Evolutionary conservation across 768 basidiomycete genomes (phyloP).

Genomic region (Fomitopsis pulvina): DNA sequence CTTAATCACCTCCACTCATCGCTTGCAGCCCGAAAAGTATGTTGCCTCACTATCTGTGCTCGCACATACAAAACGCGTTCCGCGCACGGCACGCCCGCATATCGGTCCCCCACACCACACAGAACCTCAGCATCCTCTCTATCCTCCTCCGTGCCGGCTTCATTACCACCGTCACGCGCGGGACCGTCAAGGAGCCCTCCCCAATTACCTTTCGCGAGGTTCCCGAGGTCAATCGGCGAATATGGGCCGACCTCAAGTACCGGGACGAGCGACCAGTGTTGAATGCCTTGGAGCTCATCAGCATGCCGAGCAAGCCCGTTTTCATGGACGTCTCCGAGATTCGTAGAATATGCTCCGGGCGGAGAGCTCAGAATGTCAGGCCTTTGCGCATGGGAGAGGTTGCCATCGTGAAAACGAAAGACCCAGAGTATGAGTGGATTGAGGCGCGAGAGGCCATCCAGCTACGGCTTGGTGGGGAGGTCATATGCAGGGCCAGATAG

Average conservation of each 20-base stretch:
- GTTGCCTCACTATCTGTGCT: slow-evolving; percentile 80
- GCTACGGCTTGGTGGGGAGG: slow-evolving; percentile 74
- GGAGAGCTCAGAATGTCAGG: slow-evolving; percentile 71
- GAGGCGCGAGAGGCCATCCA: slow-evolving; percentile 90
- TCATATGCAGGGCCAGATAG: slow-evolving; percentile 73
- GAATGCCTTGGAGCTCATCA: slow-evolving; percentile 70
- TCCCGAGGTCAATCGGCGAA: slow-evolving; percentile 61
- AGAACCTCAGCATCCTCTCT: slow-evolving; percentile 87
- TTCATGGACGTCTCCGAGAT: slow-evolving; percentile 73
- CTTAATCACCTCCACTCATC: neutral
- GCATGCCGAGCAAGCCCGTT: slow-evolving; percentile 76
- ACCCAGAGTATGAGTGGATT: slow-evolving; percentile 73
- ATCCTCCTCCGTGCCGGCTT: slow-evolving; percentile 92
- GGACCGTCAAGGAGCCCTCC: slow-evolving; percentile 57
- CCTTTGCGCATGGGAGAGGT: slow-evolving; percentile 92
- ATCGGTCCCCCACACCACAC: slow-evolving; percentile 74
- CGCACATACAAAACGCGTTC: slow-evolving; percentile 90
- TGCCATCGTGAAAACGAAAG: slow-evolving; percentile 71
- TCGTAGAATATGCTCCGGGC: slow-evolving; percentile 70
- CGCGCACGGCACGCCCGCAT: slow-evolving; percentile 76
- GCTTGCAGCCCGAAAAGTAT: slow-evolving; percentile 28
- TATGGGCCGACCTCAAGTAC: slow-evolving; percentile 96
- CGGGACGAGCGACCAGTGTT: slow-evolving; percentile 85
- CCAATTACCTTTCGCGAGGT: slow-evolving; percentile 56
- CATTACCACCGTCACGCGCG: slow-evolving; percentile 75